Base-by-base conservation (phyloP, 768 basidiomycete species). In the Tephrocybe sp. region DNA sequence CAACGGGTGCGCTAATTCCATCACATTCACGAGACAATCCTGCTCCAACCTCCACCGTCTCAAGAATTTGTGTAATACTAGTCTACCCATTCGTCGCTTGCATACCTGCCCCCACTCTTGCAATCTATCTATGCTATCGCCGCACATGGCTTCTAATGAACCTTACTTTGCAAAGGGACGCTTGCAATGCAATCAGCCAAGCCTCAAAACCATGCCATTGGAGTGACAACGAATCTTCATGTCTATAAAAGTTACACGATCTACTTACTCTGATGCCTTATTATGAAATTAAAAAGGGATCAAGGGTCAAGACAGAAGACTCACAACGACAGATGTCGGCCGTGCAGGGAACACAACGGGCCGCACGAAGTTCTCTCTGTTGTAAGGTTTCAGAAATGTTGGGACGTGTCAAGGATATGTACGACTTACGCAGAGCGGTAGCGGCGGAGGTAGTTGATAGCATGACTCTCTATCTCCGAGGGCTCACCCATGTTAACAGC, bases 371-470 rank as follows among this genome's bases (percentile, higher is more conserved):
- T 89, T 86, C 59, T 80, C 84, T 49, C 86, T 78, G 47, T 34
- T 12, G 36, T 21, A 54, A 49, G 54, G 32, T 43, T 59, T 31
- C 60, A 49, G 53, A 52, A 36, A 24, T 38, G 18, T 36, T 15
- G 49, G 39, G 31, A 47, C 27, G 42, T 27, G 16, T 31, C 43
- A 16, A 30, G n/a, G 50, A 37, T 46, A 52, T 30, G 61, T 47
- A 45, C 30, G 15, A 88, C 91, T 67, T 74, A 95, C 89, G 89
- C 83, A 59, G 86, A 82, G 60, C 96, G 83, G 73, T 89, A 97
- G 62, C 89, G 79, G 69, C 96, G 79, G 58, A 99, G 76, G 69
- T 92, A 94, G 53, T 84, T 83, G 70, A 98, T 88, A 18, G 95
- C 96, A 54, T 90, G 83, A 12, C 71, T 64, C 73, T 98, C 95